phyloP scores from a whole-genome alignment of 495 filamentous ascomycete species.

The Podospora fimiseda region DNA sequence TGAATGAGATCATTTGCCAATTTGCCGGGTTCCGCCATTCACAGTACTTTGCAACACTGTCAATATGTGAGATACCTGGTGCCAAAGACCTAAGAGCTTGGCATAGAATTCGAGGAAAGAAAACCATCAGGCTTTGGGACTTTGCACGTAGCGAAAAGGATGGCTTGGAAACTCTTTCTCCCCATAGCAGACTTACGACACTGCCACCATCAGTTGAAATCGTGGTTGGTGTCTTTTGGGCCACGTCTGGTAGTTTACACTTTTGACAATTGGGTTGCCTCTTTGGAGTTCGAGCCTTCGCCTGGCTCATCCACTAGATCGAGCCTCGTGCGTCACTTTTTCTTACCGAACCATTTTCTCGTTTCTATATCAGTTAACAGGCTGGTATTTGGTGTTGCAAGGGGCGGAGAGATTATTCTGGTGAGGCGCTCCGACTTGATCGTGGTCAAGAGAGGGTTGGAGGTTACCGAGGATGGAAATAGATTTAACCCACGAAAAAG shows the following conservation, averaged over 20 bases:
- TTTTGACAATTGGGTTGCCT: conserved; percentile 7
- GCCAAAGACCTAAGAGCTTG: too few relatives aligned
- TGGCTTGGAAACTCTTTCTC: too few relatives aligned
- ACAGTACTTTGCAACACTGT: too few relatives aligned
- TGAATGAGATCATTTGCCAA: too few relatives aligned
- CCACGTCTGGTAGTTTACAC: conserved; percentile 2
- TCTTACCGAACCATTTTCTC: conserved; percentile 9
- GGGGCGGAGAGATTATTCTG: conserved; percentile 23
- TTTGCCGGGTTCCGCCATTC: too few relatives aligned
- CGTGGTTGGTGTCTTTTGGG: background rate
- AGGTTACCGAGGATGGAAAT: conserved; percentile 10
- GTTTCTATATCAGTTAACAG: background rate
- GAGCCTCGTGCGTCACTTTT: conserved; percentile 8
- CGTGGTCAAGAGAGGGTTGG: conserved; percentile 28
- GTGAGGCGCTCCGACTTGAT: conserved; percentile 23
- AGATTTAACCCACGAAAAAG: conserved; percentile 8
- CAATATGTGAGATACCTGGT: too few relatives aligned
- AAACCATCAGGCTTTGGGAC: too few relatives aligned
- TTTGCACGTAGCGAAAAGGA: too few relatives aligned
- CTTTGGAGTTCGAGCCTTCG: background rate
- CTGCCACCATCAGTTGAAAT: background rate
- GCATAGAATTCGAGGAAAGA: too few relatives aligned
- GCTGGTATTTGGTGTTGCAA: background rate
- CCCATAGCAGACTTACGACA: too few relatives aligned
- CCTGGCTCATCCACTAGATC: background rate